These are phyloP conservation scores for Erodium texanum DNA, from an alignment of 441 rosid genomes.

Conservation along the genomic window DNA sequence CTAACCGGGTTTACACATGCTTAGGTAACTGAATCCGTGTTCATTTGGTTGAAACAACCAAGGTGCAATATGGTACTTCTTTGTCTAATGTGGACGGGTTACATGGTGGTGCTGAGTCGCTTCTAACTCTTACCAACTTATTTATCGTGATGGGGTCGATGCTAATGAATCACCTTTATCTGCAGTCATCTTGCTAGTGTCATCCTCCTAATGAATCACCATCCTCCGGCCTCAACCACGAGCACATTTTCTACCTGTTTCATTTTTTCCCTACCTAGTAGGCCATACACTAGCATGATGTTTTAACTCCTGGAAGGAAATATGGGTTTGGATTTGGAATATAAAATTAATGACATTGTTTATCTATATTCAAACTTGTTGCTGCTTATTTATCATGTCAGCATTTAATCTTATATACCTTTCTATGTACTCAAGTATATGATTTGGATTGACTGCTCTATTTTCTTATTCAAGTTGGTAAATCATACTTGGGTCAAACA, in stretches of 20 bases:
- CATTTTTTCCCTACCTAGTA: background rate
- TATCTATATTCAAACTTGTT: background rate
- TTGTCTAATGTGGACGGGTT: constrained; percentile 84
- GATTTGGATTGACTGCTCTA: background rate
- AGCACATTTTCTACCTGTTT: background rate
- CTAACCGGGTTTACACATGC: background rate
- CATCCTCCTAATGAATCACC: background rate
- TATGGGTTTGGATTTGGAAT: background rate
- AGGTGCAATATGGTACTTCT: constrained; percentile 77
- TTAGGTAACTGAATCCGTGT: background rate
- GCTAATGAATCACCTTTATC: constrained; percentile 12
- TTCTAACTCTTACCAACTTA: constrained; percentile 69
- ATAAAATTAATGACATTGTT: background rate
- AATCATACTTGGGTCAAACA: constrained; percentile 1
- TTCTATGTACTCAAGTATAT: background rate
- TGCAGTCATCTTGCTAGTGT: constrained; percentile 7
- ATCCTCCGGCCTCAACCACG: background rate
- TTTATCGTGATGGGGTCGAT: constrained; percentile 81
- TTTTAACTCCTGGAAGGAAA: background rate
- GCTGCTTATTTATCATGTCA: background rate
- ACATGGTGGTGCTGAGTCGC: constrained; percentile 84
- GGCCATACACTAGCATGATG: background rate
- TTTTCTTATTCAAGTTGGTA: background rate
- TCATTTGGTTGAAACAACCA: constrained; percentile 40
- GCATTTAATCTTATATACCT: background rate